Base-by-base conservation (phyloP, 495 filamentous ascomycete species). In the Collariella sp. region DNA sequence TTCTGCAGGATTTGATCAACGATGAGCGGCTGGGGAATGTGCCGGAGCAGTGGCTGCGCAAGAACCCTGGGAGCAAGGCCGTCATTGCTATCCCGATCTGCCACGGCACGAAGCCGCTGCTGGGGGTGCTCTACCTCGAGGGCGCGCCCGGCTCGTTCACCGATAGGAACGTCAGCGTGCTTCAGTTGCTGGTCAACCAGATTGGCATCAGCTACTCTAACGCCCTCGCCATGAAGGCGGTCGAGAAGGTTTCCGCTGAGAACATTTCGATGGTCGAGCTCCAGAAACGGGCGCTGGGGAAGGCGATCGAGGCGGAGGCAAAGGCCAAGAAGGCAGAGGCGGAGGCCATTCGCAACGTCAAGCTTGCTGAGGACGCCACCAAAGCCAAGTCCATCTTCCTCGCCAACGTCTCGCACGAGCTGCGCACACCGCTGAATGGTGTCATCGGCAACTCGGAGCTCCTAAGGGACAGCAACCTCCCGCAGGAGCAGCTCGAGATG, bases 311-410 rank as follows among this genome's bases (percentile, higher is more conserved):
- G 46, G 83, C 89, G 1, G 88, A 95, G 64, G 77, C 81, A 38
- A 91, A 94, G 65, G 87, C 88, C 5, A 91, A 90, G 63, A 72
- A 80, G 26, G 88, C 88, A 1, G 88, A 94, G 65, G 82, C 83
- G 0, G 82, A 88, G 64, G 90, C 90, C 10, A 87, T 90, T 56
- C 83, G 87, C 44, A 91, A 89, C 57, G 87, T 94, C 56, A 86
- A 88, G 62, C 75, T 94, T 13, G 91, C 91, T 44, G 89, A 96
- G 65, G 90, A 96, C 67, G 89, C 89, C 11, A 88, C 89, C 35
- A 87, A 85, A 66, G 89, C 88, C 12, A 96, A 95, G 67, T 87
- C 84, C 7, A 90, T 95, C 46, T 96, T 96, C 76, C 77, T 96
- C 19, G 90, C 90, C 16, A 96, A 95, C 62, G 89, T 95, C 15